These are phyloP conservation scores for Rhizoctonia solani DNA, from an alignment of 1,284 basidiomycete species.

Conservation along the genomic window DNA sequence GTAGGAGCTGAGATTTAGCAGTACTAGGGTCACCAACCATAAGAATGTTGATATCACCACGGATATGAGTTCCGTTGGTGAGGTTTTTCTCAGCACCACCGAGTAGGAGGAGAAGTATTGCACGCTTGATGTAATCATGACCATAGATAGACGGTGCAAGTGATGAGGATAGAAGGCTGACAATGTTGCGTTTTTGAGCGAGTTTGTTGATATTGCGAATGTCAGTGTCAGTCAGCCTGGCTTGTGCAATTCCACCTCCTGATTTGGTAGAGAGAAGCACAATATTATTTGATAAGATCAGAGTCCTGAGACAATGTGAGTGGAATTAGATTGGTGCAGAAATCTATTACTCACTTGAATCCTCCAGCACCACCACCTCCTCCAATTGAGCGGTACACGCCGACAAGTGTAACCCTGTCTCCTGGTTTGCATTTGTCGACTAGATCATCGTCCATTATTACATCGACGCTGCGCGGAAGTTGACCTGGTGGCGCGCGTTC, in stretches of 20 bases:
- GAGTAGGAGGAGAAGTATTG: constrained; percentile 88
- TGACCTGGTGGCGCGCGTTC: constrained; percentile 97
- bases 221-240: constrained; percentile 90
- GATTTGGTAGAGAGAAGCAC: constrained; percentile 96
- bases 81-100: constrained; percentile 98
- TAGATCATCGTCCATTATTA: constrained; percentile 95
- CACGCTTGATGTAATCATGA: constrained; percentile 94
- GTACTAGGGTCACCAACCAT: constrained; percentile 99
- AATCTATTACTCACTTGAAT: constrained; percentile 75
- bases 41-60: constrained; percentile 98
- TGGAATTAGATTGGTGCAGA: neutral
- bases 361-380: constrained; percentile 80
- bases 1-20: constrained; percentile 95
- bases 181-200: constrained; percentile 83
- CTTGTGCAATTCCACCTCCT: constrained; percentile 94
- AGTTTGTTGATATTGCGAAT: constrained; percentile 97
- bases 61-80: constrained; percentile 96
- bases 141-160: constrained; percentile 98
- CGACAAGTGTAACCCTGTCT: constrained; percentile 96
- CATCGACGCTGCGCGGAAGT: constrained; percentile 92
- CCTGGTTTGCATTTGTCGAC: constrained; percentile 98
- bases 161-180: constrained; percentile 88
- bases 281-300: constrained; percentile 95
- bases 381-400: constrained; percentile 91
- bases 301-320: constrained; percentile 61